Percentiles rank a stretch among this genome's conserved stretches.
Evolutionary conservation across 768 basidiomycete genomes (phyloP).

Genomic region (Suillus plorans): DNA sequence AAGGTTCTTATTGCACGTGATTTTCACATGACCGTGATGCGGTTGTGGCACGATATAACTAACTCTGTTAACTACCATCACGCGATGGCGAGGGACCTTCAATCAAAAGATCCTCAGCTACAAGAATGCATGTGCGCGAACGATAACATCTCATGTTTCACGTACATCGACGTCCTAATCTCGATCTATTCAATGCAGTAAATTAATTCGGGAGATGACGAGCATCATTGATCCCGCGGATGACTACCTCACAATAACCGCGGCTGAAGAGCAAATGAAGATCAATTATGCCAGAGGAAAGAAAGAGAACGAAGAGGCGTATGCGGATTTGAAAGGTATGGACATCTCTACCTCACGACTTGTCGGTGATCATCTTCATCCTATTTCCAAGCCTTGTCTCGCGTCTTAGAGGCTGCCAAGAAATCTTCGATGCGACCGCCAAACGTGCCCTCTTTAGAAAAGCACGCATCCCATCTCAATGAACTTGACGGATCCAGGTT

Average conservation of each 20-base stretch:
- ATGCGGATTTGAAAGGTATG: constrained; percentile 63
- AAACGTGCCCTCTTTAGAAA: constrained; percentile 65
- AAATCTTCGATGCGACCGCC: constrained; percentile 68
- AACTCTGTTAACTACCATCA: background rate
- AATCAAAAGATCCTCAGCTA: constrained; percentile 29
- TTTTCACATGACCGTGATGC: constrained; percentile 3
- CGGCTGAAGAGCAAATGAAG: constrained; percentile 69
- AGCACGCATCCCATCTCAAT: constrained; percentile 60
- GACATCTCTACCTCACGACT: background rate
- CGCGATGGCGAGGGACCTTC: constrained; percentile 28
- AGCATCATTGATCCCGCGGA: constrained; percentile 77
- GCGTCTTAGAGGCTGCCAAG: constrained; percentile 66
- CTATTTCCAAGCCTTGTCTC: constrained; percentile 52
- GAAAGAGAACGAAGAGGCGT: constrained; percentile 68
- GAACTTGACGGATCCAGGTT: constrained; percentile 62
- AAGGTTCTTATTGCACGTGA: constrained; percentile 4
- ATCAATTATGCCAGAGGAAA: constrained; percentile 54
- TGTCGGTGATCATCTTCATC: constrained; percentile 3
- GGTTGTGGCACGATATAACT: background rate
- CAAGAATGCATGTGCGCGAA: constrained; percentile 34
- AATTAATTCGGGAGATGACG: constrained; percentile 67
- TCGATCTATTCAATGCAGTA: constrained; percentile 36
- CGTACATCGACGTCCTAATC: background rate
- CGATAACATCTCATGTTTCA: background rate
- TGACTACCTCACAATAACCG: constrained; percentile 73